These are phyloP conservation scores for Gnomoniopsis smithogilvyi DNA, from an alignment of 2,329 filamentous ascomycete genomes.

Conservation along the genomic window DNA sequence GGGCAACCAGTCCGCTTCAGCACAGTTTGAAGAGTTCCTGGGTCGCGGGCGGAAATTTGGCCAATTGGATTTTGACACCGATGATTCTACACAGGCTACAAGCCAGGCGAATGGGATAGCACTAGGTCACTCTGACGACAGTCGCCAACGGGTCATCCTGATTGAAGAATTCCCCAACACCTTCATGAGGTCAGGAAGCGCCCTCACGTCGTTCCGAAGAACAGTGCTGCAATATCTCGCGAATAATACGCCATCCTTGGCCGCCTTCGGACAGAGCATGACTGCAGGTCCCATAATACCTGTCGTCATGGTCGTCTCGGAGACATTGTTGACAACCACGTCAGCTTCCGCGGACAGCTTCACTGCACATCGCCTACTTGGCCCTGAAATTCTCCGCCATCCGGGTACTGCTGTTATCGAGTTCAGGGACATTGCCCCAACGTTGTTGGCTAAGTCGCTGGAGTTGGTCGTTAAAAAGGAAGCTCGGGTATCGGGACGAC, in stretches of 20 bases:
- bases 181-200: constrained; percentile 62
- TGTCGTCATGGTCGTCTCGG: constrained; percentile 86
- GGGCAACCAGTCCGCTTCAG: constrained; percentile 66
- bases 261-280: constrained; percentile 41
- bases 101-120: constrained; percentile 16
- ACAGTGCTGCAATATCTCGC: constrained; percentile 74
- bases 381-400: constrained; percentile 80
- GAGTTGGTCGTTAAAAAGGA: constrained; percentile 83
- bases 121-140: background rate
- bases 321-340: constrained; percentile 81
- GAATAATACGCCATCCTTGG: constrained; percentile 57
- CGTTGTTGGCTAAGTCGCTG: constrained; percentile 79
- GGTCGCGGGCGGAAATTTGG: constrained; percentile 77
- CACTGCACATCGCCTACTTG: constrained; percentile 85
- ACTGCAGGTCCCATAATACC: constrained; percentile 56
- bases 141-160: constrained; percentile 58
- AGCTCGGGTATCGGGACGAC: constrained; percentile 71
- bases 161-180: constrained; percentile 83
- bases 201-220: constrained; percentile 68
- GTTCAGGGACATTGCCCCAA: constrained; percentile 89
- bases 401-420: constrained; percentile 77
- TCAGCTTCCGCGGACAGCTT: constrained; percentile 86
- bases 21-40: constrained; percentile 91
- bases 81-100: constrained; percentile 24
- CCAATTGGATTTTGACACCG: constrained; percentile 51